Evolutionary conservation across 768 basidiomycete genomes (phyloP).

Genomic region (Trametopsis cervina): DNA sequence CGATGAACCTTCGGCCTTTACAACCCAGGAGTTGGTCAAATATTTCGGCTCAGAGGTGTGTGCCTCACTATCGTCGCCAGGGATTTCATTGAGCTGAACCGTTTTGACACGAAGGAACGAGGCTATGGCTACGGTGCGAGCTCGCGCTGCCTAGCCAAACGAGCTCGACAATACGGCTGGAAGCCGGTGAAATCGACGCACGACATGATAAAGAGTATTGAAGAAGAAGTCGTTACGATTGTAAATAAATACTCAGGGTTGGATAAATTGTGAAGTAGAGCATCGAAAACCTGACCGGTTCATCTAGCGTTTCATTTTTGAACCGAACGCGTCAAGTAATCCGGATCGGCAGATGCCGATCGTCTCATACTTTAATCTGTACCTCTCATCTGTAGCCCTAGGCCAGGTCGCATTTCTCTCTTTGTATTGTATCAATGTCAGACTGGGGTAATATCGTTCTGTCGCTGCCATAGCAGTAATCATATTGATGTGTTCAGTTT

Average conservation of each 20-base stretch:
- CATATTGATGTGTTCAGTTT: constrained; percentile 18
- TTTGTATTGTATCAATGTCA: constrained; percentile 26
- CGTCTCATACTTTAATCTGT: background rate
- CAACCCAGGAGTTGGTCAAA: constrained; percentile 35
- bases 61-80: background rate
- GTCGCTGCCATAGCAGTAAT: background rate
- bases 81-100: background rate
- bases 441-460: constrained; percentile 36
- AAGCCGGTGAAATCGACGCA: constrained; percentile 5
- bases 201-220: constrained; percentile 14
- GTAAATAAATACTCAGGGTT: background rate
- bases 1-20: constrained; percentile 35
- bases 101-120: background rate
- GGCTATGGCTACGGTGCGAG: constrained; percentile 8
- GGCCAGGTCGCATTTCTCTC: background rate
- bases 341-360: background rate
- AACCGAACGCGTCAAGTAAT: too few relatives aligned
- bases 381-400: background rate
- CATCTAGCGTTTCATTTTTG: too few relatives aligned
- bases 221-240: background rate
- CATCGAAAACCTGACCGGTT: too few relatives aligned
- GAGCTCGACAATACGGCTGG: constrained; percentile 12
- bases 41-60: constrained; percentile 9
- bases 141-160: constrained; percentile 5
- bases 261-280: too few relatives aligned